These are phyloP conservation scores for Ceratocystis papillata DNA, from an alignment of 2,329 filamentous ascomycete genomes.

Conservation along the genomic window DNA sequence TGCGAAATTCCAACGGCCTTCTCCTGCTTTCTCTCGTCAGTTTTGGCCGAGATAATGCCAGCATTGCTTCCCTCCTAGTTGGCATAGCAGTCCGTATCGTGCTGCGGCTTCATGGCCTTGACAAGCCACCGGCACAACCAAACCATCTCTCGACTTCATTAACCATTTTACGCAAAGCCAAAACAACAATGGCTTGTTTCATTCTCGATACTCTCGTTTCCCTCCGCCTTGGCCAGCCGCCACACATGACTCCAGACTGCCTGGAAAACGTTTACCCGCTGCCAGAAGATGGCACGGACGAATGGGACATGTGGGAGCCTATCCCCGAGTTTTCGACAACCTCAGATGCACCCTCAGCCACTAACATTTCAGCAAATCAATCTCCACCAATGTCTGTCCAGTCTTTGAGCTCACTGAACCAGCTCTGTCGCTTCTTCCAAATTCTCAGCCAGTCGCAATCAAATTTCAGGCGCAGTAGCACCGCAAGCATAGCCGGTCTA, in stretches of 20 bases:
- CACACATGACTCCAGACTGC: constrained; percentile 42
- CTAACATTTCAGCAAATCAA: background rate
- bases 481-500: background rate
- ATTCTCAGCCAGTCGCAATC: constrained; percentile 29
- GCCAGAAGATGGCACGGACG: constrained; percentile 57
- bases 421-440: constrained; percentile 34
- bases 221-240: constrained; percentile 39
- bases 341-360: background rate
- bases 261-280: constrained; percentile 38
- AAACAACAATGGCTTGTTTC: constrained; percentile 44
- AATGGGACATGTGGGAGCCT: constrained; percentile 63
- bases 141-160: constrained; percentile 21
- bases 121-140: constrained; percentile 5
- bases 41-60: constrained; percentile 46
- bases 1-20: constrained; percentile 34
- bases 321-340: constrained; percentile 33
- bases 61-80: constrained; percentile 52
- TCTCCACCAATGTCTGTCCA: constrained; percentile 29
- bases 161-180: constrained; percentile 25
- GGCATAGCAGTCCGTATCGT: constrained; percentile 48
- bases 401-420: constrained; percentile 36
- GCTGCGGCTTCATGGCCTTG: constrained; percentile 28
- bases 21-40: constrained; percentile 52
- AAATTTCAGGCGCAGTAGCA: constrained; percentile 14
- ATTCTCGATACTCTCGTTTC: constrained; percentile 51